Conservation (phyloP, 495 filamentous ascomycete species). For the Wilcoxina mikolae region DNA sequence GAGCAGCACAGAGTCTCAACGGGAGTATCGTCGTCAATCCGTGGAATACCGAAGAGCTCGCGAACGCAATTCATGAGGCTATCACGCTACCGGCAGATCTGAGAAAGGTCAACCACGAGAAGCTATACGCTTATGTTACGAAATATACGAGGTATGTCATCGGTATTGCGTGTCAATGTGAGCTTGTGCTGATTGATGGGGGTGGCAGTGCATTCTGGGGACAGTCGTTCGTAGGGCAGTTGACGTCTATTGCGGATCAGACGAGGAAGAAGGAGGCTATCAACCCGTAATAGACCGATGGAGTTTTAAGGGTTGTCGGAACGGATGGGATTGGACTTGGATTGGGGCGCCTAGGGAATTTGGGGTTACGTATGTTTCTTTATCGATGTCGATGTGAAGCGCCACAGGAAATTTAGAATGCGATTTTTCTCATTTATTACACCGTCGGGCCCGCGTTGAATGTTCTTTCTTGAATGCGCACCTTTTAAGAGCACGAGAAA, state of each 20-base stretch:
- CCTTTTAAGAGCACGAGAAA: no score
- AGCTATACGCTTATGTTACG: constrained; percentile 68
- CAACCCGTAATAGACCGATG: not conserved
- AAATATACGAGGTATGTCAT: constrained; percentile 59
- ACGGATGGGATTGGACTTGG: no score
- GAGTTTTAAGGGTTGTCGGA: no score
- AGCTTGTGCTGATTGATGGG: constrained; percentile 8
- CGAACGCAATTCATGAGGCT: constrained; percentile 68
- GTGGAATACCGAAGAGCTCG: constrained; percentile 77
- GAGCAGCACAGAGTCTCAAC: constrained; percentile 73
- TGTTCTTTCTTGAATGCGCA: no score
- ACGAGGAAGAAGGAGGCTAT: constrained; percentile 28
- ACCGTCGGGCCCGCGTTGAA: no score
- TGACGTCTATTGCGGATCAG: constrained; percentile 52
- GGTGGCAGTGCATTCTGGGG: constrained; percentile 78
- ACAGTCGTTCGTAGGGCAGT: constrained; percentile 76
- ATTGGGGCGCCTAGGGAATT: no score
- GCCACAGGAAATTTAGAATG: no score
- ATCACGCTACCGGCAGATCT: constrained; percentile 76
- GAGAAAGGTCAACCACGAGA: constrained; percentile 64
- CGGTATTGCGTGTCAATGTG: not conserved
- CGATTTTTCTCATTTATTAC: no score
- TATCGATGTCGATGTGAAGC: no score
- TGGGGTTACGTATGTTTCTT: no score
- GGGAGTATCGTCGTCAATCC: constrained; percentile 82